phyloP scores from a whole-genome alignment of 768 basidiomycete genomes.

The Termitomyces sp. region DNA sequence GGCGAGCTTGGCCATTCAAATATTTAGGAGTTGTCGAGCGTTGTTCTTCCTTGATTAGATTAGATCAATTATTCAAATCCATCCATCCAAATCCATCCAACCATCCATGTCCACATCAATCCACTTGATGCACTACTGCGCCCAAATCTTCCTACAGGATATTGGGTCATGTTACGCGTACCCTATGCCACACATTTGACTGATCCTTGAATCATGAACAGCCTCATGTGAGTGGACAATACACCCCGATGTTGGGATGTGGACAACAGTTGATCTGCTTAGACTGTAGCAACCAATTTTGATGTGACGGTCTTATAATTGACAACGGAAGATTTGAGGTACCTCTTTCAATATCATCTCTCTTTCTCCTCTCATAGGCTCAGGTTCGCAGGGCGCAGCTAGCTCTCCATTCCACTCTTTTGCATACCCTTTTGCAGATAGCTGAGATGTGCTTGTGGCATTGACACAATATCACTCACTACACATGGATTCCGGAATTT shows the following conservation, averaged over 20 bases:
- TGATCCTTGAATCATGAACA: background rate
- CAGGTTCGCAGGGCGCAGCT: slow-evolving; percentile 29
- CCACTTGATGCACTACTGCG: background rate
- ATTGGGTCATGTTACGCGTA: background rate
- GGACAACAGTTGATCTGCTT: background rate
- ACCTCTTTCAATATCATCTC: slow-evolving; percentile 1
- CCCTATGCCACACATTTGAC: background rate
- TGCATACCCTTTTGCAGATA: slow-evolving; percentile 16
- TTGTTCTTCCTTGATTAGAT: background rate
- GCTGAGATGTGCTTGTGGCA: slow-evolving; percentile 10
- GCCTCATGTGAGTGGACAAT: background rate
- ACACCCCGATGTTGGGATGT: background rate
- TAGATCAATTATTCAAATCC: background rate
- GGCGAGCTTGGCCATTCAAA: background rate
- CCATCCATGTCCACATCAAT: no score
- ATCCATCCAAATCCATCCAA: background rate
- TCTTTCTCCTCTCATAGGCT: slow-evolving; percentile 11
- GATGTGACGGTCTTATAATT: slow-evolving; percentile 2
- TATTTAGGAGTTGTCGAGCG: background rate
- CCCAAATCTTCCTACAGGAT: background rate
- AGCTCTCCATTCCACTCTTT: slow-evolving; percentile 47
- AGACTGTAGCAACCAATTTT: slow-evolving; percentile 8
- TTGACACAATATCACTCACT: slow-evolving; percentile 7
- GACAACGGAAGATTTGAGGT: slow-evolving; percentile 1
- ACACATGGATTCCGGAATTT: slow-evolving; percentile 30